phyloP scores from a whole-genome alignment of 345 rosid genomes.

The Rhizophora apiculata region DNA sequence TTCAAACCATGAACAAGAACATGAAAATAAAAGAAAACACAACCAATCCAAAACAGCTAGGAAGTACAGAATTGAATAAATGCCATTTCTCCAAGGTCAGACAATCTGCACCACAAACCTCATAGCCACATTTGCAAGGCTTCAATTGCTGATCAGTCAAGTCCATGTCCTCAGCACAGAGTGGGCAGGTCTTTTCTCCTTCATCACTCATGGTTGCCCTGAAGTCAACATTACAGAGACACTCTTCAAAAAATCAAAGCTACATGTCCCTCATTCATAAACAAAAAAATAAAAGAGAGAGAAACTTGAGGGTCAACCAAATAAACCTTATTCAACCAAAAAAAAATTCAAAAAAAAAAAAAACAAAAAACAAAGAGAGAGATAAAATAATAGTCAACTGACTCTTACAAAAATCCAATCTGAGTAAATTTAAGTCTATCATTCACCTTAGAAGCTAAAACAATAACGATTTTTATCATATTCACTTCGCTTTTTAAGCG shows the following conservation, averaged over 20 bases:
- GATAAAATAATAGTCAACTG: too few species aligned
- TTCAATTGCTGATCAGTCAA: constrained; percentile 88
- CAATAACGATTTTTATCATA: too few species aligned
- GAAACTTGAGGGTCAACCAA: too few species aligned
- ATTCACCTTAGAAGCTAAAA: too few species aligned
- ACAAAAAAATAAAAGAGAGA: too few species aligned
- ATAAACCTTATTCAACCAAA: too few species aligned
- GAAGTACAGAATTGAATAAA: background rate
- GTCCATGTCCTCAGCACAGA: constrained; percentile 94
- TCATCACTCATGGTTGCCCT: constrained; percentile 70
- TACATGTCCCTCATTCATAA: background rate
- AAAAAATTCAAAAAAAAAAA: background rate
- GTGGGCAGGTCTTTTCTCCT: constrained; percentile 82
- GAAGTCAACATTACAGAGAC: background rate
- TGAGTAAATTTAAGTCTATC: too few species aligned
- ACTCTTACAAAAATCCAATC: too few species aligned
- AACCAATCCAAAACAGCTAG: background rate
- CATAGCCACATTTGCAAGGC: constrained; percentile 94
- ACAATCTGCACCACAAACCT: constrained; percentile 42
- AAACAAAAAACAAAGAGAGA: too few species aligned
- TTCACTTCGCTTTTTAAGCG: too few species aligned
- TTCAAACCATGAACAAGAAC: too few species aligned
- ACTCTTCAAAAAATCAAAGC: background rate
- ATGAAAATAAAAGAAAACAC: too few species aligned
- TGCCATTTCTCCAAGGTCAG: background rate